Evolutionary conservation across 140 eudicot genomes (phyloP).

Genomic region (Oenanthe javanica): DNA sequence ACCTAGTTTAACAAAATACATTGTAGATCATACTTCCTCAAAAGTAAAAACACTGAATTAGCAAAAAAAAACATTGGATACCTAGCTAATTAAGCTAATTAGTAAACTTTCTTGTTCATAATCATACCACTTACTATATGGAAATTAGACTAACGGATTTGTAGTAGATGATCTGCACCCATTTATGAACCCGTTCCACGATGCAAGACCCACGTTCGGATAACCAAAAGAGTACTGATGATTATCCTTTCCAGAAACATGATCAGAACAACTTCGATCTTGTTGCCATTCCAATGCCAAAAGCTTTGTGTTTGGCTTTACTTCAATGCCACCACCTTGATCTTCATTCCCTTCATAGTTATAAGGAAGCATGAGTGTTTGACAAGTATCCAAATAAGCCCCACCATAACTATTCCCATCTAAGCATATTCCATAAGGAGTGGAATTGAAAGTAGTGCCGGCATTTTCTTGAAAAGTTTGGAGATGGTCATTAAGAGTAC

Average conservation of each 20-base stretch:
- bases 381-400: constrained; percentile 31
- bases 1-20: neutral
- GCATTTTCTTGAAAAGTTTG: constrained; percentile 21
- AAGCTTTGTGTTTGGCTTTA: constrained; percentile 59
- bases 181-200: constrained; percentile 74
- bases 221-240: constrained; percentile 23
- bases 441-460: neutral
- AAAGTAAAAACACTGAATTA: no score
- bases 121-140: no score
- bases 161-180: constrained; percentile 60
- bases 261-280: constrained; percentile 50
- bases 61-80: neutral
- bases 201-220: constrained; percentile 39
- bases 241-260: constrained; percentile 21
- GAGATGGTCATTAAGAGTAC: constrained; percentile 5
- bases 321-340: constrained; percentile 28
- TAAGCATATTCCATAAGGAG: constrained; percentile 44
- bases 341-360: constrained; percentile 19
- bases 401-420: constrained; percentile 30
- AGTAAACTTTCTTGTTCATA: neutral
- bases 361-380: constrained; percentile 37
- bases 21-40: no score
- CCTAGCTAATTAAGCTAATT: neutral
- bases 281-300: constrained; percentile 90
- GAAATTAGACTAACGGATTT: constrained; percentile 50